phyloP scores from a whole-genome alignment of 2,329 filamentous ascomycete genomes.

The Venturiaceae sp. region DNA sequence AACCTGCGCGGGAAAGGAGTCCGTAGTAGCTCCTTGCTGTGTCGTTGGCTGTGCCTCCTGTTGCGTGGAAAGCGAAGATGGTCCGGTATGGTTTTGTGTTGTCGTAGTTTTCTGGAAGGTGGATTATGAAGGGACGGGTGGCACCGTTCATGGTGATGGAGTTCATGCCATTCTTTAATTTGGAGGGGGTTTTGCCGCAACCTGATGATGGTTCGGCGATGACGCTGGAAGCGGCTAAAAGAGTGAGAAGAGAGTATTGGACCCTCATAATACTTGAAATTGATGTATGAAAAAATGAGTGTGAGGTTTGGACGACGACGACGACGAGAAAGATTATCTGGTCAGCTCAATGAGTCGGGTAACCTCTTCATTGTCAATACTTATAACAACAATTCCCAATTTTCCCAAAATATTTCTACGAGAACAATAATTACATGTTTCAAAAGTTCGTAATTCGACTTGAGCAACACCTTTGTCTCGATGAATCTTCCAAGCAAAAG shows the following conservation, averaged over 20 bases:
- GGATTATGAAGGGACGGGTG: background rate
- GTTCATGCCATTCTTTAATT: background rate
- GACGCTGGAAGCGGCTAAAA: background rate
- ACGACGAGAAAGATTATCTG: no score
- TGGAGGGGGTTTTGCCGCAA: background rate
- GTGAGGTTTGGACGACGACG: background rate
- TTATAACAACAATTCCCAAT: background rate
- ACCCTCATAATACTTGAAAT: background rate
- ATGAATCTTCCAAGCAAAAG: no score
- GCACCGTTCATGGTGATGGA: background rate
- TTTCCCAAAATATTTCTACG: background rate
- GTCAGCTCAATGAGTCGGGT: no score
- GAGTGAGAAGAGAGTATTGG: background rate
- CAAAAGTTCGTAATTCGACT: background rate
- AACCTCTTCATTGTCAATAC: no score
- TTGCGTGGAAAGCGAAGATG: background rate
- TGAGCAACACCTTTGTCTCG: no score
- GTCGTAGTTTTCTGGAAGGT: background rate
- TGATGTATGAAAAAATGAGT: background rate
- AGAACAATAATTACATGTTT: background rate
- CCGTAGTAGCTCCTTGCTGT: background rate
- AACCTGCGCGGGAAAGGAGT: background rate
- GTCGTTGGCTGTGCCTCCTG: background rate
- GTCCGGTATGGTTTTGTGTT: background rate
- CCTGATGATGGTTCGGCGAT: background rate